Evolutionary conservation across 164 flowering plant species (phyloP).

Genomic region (Liriodendron chinense): DNA sequence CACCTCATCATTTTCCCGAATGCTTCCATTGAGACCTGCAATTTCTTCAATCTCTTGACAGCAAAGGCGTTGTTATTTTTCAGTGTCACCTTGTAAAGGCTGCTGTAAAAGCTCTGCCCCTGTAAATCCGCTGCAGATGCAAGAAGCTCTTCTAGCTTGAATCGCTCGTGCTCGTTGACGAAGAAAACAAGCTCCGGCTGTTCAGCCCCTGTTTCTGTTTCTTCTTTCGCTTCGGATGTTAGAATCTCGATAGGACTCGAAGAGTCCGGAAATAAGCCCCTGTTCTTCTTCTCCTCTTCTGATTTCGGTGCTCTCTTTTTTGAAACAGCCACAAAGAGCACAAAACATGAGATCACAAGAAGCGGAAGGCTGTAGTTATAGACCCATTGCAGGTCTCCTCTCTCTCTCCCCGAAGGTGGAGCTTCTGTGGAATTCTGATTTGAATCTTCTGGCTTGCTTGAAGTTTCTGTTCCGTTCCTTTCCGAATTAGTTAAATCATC

Average conservation of each 20-base stretch:
- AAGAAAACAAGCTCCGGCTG: conserved; percentile 45
- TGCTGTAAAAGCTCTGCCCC: conserved; percentile 46
- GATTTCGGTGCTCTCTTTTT: conserved; percentile 8
- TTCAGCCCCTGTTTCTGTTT: conserved; percentile 16
- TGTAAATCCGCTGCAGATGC: conserved; percentile 45
- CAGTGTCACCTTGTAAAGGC: conserved; percentile 53
- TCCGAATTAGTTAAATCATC: no score
- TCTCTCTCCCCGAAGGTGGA: neutral
- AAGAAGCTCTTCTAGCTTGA: conserved; percentile 47
- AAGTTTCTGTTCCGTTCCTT: neutral
- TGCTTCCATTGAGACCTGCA: conserved; percentile 38
- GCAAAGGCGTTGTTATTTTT: conserved; percentile 36
- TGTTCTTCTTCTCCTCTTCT: conserved; percentile 19
- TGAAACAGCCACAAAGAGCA: conserved; percentile 14
- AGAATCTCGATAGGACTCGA: conserved; percentile 11
- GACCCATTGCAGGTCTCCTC: neutral
- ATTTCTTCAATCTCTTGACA: conserved; percentile 58
- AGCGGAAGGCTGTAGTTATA: neutral
- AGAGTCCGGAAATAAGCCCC: conserved; percentile 13
- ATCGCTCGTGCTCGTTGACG: conserved; percentile 36
- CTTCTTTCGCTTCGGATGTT: conserved; percentile 10
- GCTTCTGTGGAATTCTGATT: neutral
- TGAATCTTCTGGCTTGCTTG: neutral
- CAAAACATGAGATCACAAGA: conserved; percentile 13
- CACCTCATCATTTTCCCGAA: conserved; percentile 38